Conservation (phyloP, 257 asterid genomes). For the Coffea canephora region DNA sequence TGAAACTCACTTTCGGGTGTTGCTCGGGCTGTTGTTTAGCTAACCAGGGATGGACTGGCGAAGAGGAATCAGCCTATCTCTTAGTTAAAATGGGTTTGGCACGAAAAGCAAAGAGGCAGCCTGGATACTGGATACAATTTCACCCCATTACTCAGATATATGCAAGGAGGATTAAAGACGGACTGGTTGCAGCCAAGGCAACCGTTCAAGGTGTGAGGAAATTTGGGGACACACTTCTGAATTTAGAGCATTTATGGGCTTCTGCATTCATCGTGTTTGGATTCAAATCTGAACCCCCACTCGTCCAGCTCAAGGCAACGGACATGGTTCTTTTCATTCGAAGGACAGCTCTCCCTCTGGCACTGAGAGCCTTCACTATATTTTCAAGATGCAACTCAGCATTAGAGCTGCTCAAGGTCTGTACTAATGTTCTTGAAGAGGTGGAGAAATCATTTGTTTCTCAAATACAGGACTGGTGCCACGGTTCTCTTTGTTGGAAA, state of each 20-base stretch:
- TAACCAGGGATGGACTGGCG: constrained; percentile 60
- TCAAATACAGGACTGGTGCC: constrained; percentile 79
- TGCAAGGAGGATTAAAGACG: constrained; percentile 39
- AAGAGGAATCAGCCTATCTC: constrained; percentile 69
- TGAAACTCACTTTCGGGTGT: constrained; percentile 43
- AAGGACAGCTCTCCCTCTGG: constrained; percentile 66
- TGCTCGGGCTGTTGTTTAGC: constrained; percentile 43
- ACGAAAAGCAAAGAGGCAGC: constrained; percentile 49
- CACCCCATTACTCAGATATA: constrained; percentile 69
- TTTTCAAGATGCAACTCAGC: constrained; percentile 82
- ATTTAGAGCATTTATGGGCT: constrained; percentile 72
- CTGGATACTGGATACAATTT: constrained; percentile 74
- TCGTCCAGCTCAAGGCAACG: constrained; percentile 68
- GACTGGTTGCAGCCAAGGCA: constrained; percentile 51
- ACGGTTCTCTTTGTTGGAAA: constrained; percentile 79
- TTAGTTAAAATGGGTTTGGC: constrained; percentile 69
- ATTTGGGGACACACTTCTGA: constrained; percentile 38
- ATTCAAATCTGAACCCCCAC: constrained; percentile 73
- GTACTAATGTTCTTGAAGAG: constrained; percentile 83
- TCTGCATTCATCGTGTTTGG: constrained; percentile 83
- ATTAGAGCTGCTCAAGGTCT: constrained; percentile 74
- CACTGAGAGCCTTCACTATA: constrained; percentile 52
- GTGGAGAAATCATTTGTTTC: constrained; percentile 82
- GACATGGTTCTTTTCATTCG: constrained; percentile 70
- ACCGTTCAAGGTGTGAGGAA: constrained; percentile 59